A percentile compares a stretch with the other conserved stretches of the same genome.
These are phyloP conservation scores for Picea sitchensis DNA, from an alignment of 75 land plant genomes.

Conservation along the genomic window DNA sequence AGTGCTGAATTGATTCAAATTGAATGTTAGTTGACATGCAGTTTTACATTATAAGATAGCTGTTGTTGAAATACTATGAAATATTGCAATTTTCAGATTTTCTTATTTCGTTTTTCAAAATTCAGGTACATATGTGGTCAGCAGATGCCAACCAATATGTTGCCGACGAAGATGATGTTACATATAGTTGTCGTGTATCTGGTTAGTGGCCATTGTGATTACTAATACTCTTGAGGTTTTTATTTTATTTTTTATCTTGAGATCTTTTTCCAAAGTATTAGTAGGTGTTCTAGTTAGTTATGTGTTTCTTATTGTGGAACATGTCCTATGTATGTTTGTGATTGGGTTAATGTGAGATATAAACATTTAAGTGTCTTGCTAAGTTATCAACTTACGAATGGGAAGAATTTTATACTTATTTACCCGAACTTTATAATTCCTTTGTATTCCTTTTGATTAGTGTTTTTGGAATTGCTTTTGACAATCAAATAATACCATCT, in stretches of 20 bases:
- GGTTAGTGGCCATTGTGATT: slow-evolving; percentile 35
- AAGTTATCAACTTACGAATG: too few relatives aligned
- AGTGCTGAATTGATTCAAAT: too few relatives aligned
- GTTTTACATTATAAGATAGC: too few relatives aligned
- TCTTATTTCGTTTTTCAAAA: background rate
- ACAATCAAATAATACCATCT: too few relatives aligned
- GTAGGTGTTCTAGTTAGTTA: background rate
- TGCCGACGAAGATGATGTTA: slow-evolving; percentile 93
- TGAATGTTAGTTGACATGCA: too few relatives aligned
- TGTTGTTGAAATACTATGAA: too few relatives aligned
- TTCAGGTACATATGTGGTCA: slow-evolving; percentile 76
- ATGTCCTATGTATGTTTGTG: background rate
- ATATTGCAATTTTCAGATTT: background rate
- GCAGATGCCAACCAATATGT: slow-evolving; percentile 89
- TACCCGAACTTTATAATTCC: too few relatives aligned
- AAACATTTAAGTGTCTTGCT: background rate
- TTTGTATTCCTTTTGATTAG: too few relatives aligned
- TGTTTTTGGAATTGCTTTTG: too few relatives aligned
- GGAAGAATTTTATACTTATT: too few relatives aligned
- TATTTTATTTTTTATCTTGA: background rate
- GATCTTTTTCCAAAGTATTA: background rate
- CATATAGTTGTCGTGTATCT: slow-evolving; percentile 92
- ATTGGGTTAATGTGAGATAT: background rate
- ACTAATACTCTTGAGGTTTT: background rate
- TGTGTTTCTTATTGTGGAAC: background rate